Base-by-base conservation (phyloP, 495 filamentous ascomycete genomes). In the Penicillium egyptiacum region DNA sequence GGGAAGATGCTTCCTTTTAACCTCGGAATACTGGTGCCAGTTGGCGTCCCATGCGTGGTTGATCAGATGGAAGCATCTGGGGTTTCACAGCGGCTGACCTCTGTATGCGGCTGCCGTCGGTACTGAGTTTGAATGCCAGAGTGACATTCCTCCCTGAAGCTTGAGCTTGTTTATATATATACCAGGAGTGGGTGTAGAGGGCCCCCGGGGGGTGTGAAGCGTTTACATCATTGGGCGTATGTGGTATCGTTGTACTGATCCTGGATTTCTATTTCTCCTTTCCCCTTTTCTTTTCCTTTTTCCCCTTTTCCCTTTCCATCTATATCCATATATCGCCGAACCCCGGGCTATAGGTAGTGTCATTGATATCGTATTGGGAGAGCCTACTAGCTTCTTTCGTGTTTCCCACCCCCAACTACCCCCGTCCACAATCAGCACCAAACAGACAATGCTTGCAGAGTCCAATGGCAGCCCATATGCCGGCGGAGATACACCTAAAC, bases 31-130 rank as follows among this genome's bases (percentile, higher is more conserved):
- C n/a, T 23, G 43, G 56, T 59, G 58, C 56, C 61, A 53, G 55
- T 66, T 60, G 57, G 53, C 42, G 57, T 58, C 61, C 59, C 65
- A 70, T 69, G 66, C 61, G 57, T 59, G 66, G 67, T 71, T 67
- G 71, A 75, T 77, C 74, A 77, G 74, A 75, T 69, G 71, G 56
- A 67, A 69, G 66, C 54, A 56, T 64, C 55, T 67, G 50, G 65
- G 71, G 74, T 77, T 73, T 69, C 74, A 77, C 74, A 74, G 71
- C 71, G 72, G 74, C 74, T 77, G 74, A 75, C 71, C 67, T 68
- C 61, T 69, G 66, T 47, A 67, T 69, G 65, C 68, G 68, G 65
- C 70, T 71, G 56, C 65, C 70, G 63, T 67, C 67, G 66, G 65
- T 65, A 70, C 66, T 53, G 57, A 59, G 65, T 70, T 65, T 57